Percentiles rank a stretch among this genome's conserved stretches.
Evolutionary conservation across 768 basidiomycete genomes (phyloP).

Genomic region (Tricholoma furcatifolium): DNA sequence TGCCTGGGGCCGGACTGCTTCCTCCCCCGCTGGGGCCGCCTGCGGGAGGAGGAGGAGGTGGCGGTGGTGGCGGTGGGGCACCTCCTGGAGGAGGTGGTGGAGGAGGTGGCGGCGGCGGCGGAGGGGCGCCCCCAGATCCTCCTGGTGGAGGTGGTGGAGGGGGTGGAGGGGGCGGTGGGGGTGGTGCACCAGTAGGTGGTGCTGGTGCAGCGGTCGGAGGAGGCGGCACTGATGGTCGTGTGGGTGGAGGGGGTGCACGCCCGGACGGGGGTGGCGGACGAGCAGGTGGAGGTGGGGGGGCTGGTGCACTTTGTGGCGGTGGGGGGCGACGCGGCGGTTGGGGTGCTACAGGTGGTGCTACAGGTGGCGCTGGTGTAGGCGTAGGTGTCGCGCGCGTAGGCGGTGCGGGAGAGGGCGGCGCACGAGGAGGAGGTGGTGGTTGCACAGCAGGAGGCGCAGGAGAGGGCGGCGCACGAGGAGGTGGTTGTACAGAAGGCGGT

Average conservation of each 20-base stretch:
- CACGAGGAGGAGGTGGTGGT: constrained; percentile 19
- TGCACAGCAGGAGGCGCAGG: constrained; percentile 12
- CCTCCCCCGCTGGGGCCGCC: constrained; percentile 13
- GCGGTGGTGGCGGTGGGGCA: constrained; percentile 37
- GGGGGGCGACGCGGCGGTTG: neutral
- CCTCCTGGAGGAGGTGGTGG: constrained; percentile 31
- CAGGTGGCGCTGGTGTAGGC: constrained; percentile 10
- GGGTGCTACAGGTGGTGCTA: constrained; percentile 1
- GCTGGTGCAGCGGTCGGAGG: constrained; percentile 16
- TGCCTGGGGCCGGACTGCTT: constrained; percentile 23
- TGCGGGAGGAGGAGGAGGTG: constrained; percentile 33
- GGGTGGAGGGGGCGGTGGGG: constrained; percentile 33
- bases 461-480: constrained; percentile 16
- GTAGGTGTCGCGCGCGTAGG: constrained; percentile 11
- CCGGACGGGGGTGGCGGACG: constrained; percentile 9
- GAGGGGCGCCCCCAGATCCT: constrained; percentile 17
- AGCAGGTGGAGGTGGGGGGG: constrained; percentile 21
- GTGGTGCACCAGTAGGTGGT: constrained; percentile 6
- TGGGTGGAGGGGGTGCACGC: constrained; percentile 17
- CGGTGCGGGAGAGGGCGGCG: constrained; percentile 15
- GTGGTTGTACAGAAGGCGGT: constrained; percentile 16
- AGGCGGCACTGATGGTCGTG: constrained; percentile 15
- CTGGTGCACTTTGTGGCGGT: neutral
- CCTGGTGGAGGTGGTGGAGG: constrained; percentile 31
- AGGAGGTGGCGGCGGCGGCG: constrained; percentile 33